Percentiles rank a stretch among this genome's conserved stretches.
Conservation (phyloP, 257 asterid species). For the Solanum pennellii region DNA sequence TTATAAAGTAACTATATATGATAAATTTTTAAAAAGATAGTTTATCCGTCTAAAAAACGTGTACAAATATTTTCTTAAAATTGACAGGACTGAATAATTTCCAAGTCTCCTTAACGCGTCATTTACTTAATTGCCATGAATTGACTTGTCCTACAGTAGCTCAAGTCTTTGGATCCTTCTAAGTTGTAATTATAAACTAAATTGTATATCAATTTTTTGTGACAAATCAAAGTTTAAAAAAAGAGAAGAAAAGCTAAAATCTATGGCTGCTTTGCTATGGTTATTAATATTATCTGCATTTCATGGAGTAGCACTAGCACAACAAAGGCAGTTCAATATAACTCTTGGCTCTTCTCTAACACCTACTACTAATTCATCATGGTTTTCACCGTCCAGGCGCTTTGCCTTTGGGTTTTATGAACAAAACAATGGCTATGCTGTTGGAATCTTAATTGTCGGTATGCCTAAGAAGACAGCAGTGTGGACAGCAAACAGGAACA, state of each 20-base stretch:
- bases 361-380: constrained; percentile 16
- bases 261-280: constrained; percentile 5
- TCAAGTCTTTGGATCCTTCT: neutral
- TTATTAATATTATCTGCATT: constrained; percentile 4
- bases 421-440: constrained; percentile 3
- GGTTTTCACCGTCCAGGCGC: constrained; percentile 10
- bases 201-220: neutral
- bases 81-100: neutral
- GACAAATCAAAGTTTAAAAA: neutral
- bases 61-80: neutral
- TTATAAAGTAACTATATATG: no score
- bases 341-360: constrained; percentile 28
- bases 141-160: neutral
- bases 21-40: no score
- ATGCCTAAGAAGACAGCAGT: constrained; percentile 4
- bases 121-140: neutral
- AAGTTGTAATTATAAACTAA: neutral
- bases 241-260: neutral
- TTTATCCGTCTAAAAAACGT: neutral
- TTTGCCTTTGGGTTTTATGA: constrained; percentile 19
- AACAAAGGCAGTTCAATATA: constrained; percentile 15
- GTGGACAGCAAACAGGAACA: constrained; percentile 22
- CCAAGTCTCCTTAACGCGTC: neutral
- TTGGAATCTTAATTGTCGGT: constrained; percentile 4
- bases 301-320: constrained; percentile 10